Conservation (phyloP, 108 stramenopile species). For the Asterionellopsis glacialis region DNA sequence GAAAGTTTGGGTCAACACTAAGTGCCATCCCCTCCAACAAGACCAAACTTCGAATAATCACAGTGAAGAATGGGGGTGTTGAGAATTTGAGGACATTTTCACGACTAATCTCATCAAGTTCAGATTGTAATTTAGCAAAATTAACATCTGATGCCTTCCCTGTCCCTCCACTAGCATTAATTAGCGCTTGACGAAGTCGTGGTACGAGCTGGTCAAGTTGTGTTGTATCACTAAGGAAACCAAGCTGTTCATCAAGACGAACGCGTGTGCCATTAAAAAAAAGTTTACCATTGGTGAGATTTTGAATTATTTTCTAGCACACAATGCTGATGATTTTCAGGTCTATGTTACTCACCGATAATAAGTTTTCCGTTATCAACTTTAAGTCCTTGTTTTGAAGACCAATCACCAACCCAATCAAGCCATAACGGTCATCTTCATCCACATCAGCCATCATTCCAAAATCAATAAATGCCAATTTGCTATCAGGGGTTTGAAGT, state of each 20-base stretch:
- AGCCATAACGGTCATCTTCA: constrained; percentile 86
- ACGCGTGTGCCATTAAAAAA: background rate
- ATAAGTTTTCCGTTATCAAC: constrained; percentile 79
- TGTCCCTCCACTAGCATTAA: constrained; percentile 81
- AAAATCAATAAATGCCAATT: constrained; percentile 86
- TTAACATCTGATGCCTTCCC: constrained; percentile 85
- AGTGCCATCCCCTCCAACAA: constrained; percentile 90
- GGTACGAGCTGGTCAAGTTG: constrained; percentile 79
- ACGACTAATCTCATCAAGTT: constrained; percentile 71
- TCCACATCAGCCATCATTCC: constrained; percentile 94
- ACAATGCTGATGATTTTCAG: too few relatives aligned
- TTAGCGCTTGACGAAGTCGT: constrained; percentile 66
- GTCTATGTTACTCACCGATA: constrained; percentile 40
- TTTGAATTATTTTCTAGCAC: too few relatives aligned
- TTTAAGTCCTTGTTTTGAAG: constrained; percentile 81
- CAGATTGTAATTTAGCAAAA: constrained; percentile 77
- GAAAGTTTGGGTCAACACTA: constrained; percentile 83
- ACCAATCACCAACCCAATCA: constrained; percentile 87
- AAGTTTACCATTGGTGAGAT: background rate
- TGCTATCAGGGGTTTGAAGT: constrained; percentile 62
- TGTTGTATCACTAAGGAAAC: constrained; percentile 81
- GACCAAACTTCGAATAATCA: constrained; percentile 87
- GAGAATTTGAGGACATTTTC: constrained; percentile 78
- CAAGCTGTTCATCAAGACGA: constrained; percentile 37
- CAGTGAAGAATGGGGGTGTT: constrained; percentile 87